phyloP scores from a whole-genome alignment of 1,284 basidiomycete genomes.

The Puccinia polysora region DNA sequence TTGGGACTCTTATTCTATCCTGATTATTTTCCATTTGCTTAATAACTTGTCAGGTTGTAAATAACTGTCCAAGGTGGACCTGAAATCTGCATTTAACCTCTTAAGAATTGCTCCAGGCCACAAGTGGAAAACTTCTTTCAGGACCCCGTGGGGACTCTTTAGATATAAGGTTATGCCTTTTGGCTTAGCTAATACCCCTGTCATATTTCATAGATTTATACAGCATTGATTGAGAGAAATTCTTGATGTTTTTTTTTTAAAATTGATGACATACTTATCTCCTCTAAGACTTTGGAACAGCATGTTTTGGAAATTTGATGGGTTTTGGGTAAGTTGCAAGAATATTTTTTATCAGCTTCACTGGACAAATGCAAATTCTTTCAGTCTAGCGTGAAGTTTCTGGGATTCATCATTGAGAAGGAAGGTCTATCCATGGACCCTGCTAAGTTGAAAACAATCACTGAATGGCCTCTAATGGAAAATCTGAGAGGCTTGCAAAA shows the following conservation, averaged over 20 bases:
- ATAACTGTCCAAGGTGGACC: constrained; percentile 50
- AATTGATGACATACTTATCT: constrained; percentile 54
- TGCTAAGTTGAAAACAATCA: background rate
- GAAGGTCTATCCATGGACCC: background rate
- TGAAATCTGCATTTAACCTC: constrained; percentile 51
- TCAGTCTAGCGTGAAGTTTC: background rate
- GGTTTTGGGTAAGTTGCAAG: background rate
- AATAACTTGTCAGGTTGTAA: constrained; percentile 33
- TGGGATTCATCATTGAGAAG: background rate
- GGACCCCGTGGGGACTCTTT: constrained; percentile 53
- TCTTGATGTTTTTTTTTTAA: constrained; percentile 46
- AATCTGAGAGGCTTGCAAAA: background rate
- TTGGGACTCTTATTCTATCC: constrained; percentile 43
- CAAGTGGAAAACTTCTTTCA: constrained; percentile 55
- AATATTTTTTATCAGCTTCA: background rate
- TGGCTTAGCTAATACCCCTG: constrained; percentile 55
- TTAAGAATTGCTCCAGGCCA: constrained; percentile 49
- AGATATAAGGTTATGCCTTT: constrained; percentile 56
- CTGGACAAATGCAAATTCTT: constrained; percentile 13
- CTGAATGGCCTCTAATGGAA: background rate
- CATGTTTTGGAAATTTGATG: constrained; percentile 19
- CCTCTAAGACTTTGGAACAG: constrained; percentile 52
- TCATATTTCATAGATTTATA: constrained; percentile 47
- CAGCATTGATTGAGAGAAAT: background rate
- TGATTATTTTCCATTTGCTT: constrained; percentile 46